Evolutionary conservation across 2,329 filamentous ascomycete genomes (phyloP).

Genomic region (Fusarium incarnatum): DNA sequence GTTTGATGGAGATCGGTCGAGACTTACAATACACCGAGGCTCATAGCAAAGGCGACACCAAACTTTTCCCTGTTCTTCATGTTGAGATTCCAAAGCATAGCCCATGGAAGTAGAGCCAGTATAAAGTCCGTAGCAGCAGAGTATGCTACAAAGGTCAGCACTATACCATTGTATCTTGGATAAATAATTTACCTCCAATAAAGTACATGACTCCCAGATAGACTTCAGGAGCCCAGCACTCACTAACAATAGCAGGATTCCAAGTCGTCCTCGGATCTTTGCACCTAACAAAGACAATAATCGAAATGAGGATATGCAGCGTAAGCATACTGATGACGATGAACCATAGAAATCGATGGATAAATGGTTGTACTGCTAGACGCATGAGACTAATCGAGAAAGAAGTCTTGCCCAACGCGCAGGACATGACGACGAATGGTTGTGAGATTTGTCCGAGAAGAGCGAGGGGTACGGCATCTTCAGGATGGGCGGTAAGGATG

Average conservation of each 20-base stretch:
- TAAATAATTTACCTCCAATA: constrained; percentile 2
- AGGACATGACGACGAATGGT: constrained; percentile 34
- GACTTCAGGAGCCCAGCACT: constrained; percentile 30
- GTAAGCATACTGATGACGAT: constrained; percentile 23
- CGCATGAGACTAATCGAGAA: constrained; percentile 38
- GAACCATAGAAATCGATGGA: constrained; percentile 32
- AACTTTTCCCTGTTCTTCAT: constrained; percentile 40
- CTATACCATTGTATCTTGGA: rapidly evolving
- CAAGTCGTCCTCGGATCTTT: constrained; percentile 31
- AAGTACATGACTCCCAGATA: constrained; percentile 34
- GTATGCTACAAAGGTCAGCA: constrained; percentile 9
- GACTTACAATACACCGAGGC: constrained; percentile 31
- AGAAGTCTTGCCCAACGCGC: constrained; percentile 30
- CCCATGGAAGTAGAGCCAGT: constrained; percentile 28
- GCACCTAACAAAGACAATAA: constrained; percentile 27
- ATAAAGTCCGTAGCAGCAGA: constrained; percentile 35
- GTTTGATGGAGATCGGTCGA: rapidly evolving
- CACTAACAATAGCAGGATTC: constrained; percentile 31
- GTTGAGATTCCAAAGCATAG: constrained; percentile 37
- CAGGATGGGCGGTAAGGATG: constrained; percentile 4
- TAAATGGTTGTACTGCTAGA: constrained; percentile 18
- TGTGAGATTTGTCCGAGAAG: constrained; percentile 29
- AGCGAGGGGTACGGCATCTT: constrained; percentile 22
- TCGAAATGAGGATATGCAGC: constrained; percentile 24
- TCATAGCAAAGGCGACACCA: constrained; percentile 33